phyloP scores from a whole-genome alignment of 1,139 yeast genomes.

The Pichia sp. region DNA sequence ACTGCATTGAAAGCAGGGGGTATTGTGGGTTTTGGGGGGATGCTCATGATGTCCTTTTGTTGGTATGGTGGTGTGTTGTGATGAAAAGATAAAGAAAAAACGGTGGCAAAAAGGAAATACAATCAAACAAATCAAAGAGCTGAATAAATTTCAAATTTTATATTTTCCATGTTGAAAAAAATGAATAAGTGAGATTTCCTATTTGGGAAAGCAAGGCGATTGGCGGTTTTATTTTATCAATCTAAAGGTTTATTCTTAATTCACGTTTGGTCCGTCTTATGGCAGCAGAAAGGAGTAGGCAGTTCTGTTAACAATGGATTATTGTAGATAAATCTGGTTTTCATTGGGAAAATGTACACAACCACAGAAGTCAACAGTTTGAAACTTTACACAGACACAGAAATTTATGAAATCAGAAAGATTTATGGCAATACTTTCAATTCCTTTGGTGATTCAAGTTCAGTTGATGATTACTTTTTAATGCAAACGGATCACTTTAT shows the following conservation, averaged over 20 bases:
- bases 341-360: background rate
- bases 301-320: too few species aligned
- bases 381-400: background rate
- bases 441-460: background rate
- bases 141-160: background rate
- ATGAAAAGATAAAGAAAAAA: background rate
- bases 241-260: background rate
- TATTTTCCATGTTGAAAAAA: background rate
- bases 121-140: background rate
- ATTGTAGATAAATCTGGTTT: too few species aligned
- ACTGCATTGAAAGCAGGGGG: background rate
- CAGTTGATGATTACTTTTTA: background rate
- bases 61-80: background rate
- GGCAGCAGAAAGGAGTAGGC: too few species aligned
- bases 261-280: too few species aligned
- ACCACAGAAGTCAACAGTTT: background rate
- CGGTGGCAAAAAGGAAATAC: background rate
- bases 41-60: constrained; percentile 3
- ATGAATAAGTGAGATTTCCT: background rate
- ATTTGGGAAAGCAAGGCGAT: background rate
- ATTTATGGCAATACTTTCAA: background rate
- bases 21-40: constrained; percentile 1
- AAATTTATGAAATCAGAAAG: background rate
- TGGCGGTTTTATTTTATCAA: background rate
- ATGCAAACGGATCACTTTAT: background rate